A percentile compares a stretch with the other conserved stretches of the same genome.
Conservation (phyloP, 371 early-diverging fungal genomes). For the Caulochytrium protostelioides region DNA sequence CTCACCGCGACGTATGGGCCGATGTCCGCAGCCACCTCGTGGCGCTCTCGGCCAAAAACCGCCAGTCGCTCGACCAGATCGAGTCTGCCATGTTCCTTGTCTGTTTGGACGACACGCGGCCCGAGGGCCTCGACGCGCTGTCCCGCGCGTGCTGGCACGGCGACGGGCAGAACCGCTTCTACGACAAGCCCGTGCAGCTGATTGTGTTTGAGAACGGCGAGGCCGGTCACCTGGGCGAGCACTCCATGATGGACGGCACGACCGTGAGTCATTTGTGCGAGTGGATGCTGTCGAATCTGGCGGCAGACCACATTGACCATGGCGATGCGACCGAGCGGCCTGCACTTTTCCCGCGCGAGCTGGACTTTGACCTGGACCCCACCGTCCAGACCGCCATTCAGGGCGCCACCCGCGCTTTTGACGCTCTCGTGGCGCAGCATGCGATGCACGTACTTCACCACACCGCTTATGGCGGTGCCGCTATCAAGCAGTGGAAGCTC, state of each 20-base stretch:
- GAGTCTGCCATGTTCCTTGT: slow-evolving; percentile 64
- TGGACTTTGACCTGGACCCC: slow-evolving; percentile 44
- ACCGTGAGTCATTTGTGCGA: slow-evolving; percentile 58
- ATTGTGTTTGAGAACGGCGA: slow-evolving; percentile 87
- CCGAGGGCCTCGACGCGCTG: slow-evolving; percentile 62
- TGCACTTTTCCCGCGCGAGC: slow-evolving; percentile 38
- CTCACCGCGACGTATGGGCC: slow-evolving; percentile 82
- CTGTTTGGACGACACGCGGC: slow-evolving; percentile 62
- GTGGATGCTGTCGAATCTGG: slow-evolving; percentile 21
- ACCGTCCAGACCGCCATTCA: slow-evolving; percentile 29
- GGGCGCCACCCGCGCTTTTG: slow-evolving; percentile 45
- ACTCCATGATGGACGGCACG: slow-evolving; percentile 91
- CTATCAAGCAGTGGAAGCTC: slow-evolving; percentile 65
- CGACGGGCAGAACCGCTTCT: slow-evolving; percentile 80
- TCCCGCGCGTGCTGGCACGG: slow-evolving; percentile 65
- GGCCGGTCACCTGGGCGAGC: slow-evolving; percentile 88
- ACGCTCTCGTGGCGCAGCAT: slow-evolving; percentile 43
- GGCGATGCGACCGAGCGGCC: slow-evolving; percentile 24
- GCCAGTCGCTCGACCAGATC: slow-evolving; percentile 45
- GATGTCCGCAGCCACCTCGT: too few relatives aligned
- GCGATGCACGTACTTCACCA: slow-evolving; percentile 59
- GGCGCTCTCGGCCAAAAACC: too few relatives aligned
- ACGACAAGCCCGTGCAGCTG: slow-evolving; percentile 79
- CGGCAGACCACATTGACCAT: slow-evolving; percentile 37
- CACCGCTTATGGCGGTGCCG: slow-evolving; percentile 67